These are phyloP conservation scores for Streptanthus diversifolius DNA, from an alignment of 345 rosid genomes.

Conservation along the genomic window DNA sequence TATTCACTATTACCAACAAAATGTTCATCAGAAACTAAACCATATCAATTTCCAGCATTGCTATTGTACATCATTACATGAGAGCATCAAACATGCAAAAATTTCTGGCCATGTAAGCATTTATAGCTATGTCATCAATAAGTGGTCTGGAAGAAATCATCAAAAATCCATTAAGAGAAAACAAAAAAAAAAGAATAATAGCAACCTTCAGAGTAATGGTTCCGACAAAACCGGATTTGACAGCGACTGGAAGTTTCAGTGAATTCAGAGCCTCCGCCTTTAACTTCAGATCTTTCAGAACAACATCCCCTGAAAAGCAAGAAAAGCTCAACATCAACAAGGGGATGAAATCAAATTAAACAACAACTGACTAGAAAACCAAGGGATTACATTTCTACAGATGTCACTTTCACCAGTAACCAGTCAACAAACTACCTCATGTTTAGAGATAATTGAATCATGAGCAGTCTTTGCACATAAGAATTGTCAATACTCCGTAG, in stretches of 20 bases:
- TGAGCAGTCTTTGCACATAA: background rate
- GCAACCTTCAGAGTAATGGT: constrained; percentile 82
- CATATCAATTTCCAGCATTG: constrained; percentile 5
- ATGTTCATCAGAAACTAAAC: background rate
- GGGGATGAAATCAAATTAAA: background rate
- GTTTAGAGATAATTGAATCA: background rate
- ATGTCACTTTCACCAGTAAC: background rate
- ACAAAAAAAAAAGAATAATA: background rate
- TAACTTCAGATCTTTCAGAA: constrained; percentile 85
- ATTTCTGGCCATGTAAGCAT: constrained; percentile 17
- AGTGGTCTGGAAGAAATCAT: constrained; percentile 2
- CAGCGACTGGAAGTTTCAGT: constrained; percentile 88
- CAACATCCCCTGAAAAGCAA: constrained; percentile 76
- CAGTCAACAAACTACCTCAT: constrained; percentile 1
- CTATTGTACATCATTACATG: constrained; percentile 1
- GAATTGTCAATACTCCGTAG: background rate
- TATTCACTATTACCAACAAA: constrained; percentile 5
- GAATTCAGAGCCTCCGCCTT: constrained; percentile 96
- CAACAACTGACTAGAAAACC: constrained; percentile 16
- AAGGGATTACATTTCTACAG: constrained; percentile 1
- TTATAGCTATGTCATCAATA: constrained; percentile 2
- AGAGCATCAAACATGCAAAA: constrained; percentile 1
- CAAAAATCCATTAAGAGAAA: constrained; percentile 1
- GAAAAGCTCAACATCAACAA: constrained; percentile 8
- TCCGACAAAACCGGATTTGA: constrained; percentile 97